A percentile compares a stretch with the other conserved stretches of the same genome.
Conservation (phyloP, 2,329 filamentous ascomycete genomes). For the Pseudocercospora ulei region DNA sequence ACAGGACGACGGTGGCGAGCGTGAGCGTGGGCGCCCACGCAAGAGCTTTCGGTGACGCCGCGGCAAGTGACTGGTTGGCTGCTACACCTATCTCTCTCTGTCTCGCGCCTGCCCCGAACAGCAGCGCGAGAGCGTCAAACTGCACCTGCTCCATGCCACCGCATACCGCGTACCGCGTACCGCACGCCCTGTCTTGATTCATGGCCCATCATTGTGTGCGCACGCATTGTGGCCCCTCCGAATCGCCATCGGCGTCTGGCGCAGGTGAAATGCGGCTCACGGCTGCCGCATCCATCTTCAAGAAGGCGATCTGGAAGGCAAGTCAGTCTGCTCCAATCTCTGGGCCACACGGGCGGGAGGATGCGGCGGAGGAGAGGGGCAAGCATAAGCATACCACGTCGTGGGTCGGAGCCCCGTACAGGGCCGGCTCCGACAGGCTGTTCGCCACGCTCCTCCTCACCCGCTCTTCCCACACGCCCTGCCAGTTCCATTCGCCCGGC, state of each 20-base stretch:
- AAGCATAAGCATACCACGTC: slow-evolving; percentile 65
- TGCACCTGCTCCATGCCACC: background rate
- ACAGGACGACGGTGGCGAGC: background rate
- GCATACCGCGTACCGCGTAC: background rate
- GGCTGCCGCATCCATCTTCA: slow-evolving; percentile 26
- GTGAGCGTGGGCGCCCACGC: too few species aligned
- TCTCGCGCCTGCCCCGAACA: too few species aligned
- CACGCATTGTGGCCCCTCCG: slow-evolving; percentile 1
- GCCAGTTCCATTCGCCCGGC: slow-evolving; percentile 93
- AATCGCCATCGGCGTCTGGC: too few species aligned
- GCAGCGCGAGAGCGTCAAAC: background rate
- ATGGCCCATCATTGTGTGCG: background rate
- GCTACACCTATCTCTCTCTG: too few species aligned
- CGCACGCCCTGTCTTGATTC: background rate
- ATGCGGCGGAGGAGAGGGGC: background rate
- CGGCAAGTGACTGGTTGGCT: too few species aligned
- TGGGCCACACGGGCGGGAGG: background rate
- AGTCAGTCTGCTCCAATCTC: too few species aligned
- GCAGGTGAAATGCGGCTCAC: slow-evolving; percentile 21
- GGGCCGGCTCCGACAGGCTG: slow-evolving; percentile 66
- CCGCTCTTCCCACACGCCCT: slow-evolving; percentile 88
- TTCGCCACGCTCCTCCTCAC: slow-evolving; percentile 68
- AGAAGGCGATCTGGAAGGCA: slow-evolving; percentile 32
- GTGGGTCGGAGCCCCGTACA: slow-evolving; percentile 62
- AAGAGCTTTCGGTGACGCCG: too few species aligned